Conservation (phyloP, 805 yeast genomes). For the Limtongia smithiae region DNA sequence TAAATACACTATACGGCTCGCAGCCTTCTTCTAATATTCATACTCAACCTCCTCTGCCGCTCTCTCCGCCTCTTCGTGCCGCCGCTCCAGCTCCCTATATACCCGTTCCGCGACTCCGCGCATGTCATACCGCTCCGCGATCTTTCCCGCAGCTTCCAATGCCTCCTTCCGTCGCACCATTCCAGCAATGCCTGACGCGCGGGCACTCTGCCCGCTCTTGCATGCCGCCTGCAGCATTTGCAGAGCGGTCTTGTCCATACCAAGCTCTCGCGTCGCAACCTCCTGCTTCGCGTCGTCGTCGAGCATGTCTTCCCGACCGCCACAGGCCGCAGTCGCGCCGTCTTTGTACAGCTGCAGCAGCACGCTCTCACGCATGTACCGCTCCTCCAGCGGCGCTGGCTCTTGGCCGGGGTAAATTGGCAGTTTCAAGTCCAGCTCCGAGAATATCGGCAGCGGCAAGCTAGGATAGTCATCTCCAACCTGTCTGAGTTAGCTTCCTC, state of each 20-base stretch:
- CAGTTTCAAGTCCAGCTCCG: constrained; percentile 66
- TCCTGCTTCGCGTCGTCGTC: constrained; percentile 46
- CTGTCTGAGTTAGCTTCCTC: constrained; percentile 37
- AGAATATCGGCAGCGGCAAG: constrained; percentile 79
- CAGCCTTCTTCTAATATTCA: too few species aligned
- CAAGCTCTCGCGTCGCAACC: constrained; percentile 48
- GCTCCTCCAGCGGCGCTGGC: constrained; percentile 24
- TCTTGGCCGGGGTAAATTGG: constrained; percentile 47
- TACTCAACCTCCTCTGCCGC: background rate
- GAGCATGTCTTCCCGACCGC: constrained; percentile 40
- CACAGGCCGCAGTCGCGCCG: constrained; percentile 39
- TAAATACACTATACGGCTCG: too few species aligned
- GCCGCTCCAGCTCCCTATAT: constrained; percentile 49
- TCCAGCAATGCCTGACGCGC: constrained; percentile 66
- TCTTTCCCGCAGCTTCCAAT: constrained; percentile 74
- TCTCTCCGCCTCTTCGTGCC: constrained; percentile 1
- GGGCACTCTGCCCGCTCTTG: constrained; percentile 44
- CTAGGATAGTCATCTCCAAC: constrained; percentile 66
- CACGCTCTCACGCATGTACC: constrained; percentile 18
- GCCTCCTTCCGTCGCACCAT: constrained; percentile 76
- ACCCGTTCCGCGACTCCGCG: constrained; percentile 52
- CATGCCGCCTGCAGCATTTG: constrained; percentile 74
- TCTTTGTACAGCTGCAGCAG: constrained; percentile 24
- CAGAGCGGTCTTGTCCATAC: constrained; percentile 73
- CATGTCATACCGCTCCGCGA: constrained; percentile 70